Conservation (phyloP, 2,329 filamentous ascomycete genomes). For the Pleoardoris graminearum region DNA sequence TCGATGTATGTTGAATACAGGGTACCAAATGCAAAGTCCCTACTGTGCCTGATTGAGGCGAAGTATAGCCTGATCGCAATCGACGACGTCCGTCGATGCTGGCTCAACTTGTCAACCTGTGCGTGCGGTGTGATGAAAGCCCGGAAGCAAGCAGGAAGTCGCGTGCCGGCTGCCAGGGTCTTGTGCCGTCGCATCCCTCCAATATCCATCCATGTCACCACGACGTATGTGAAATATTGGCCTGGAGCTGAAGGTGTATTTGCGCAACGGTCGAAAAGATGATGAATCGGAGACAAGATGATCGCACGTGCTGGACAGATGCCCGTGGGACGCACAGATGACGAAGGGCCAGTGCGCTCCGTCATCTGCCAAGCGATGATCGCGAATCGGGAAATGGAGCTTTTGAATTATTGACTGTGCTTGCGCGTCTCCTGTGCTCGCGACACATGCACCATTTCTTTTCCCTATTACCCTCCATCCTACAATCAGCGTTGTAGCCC, state of each 20-base stretch:
- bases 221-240: not conserved
- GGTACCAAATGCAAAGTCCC: too few relatives aligned
- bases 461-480: not conserved
- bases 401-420: conserved; percentile 23
- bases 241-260: not conserved
- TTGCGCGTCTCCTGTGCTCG: conserved; percentile 8
- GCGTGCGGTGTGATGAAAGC: too few relatives aligned
- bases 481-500: conserved; percentile 1
- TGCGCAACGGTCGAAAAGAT: not conserved
- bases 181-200: not conserved
- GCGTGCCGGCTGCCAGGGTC: conserved; percentile 3
- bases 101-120: too few relatives aligned
- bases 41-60: too few relatives aligned
- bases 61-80: too few relatives aligned
- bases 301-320: conserved; percentile 4
- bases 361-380: conserved; percentile 26
- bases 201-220: not conserved
- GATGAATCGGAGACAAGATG: conserved; percentile 7
- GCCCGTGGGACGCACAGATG: not conserved
- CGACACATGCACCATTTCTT: conserved; percentile 3
- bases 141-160: not conserved
- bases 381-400: conserved; percentile 27
- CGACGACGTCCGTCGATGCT: too few relatives aligned
- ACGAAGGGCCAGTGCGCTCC: conserved; percentile 7
- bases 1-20: not conserved